Evolutionary conservation across 202 grass and related monocot species (phyloP).

Genomic region (Setaria viridis): DNA sequence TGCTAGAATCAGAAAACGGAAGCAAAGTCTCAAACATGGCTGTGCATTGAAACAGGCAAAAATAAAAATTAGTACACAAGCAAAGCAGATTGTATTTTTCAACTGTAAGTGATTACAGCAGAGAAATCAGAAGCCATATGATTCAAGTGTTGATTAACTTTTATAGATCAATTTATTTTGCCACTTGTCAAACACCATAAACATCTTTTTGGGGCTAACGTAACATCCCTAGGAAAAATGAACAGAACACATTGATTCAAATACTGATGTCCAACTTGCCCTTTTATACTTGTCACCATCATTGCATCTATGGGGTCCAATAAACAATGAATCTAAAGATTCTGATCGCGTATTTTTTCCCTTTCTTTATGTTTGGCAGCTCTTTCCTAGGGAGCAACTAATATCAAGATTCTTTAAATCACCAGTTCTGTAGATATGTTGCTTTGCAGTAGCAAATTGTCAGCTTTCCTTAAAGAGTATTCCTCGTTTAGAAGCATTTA

Average conservation of each 20-base stretch:
- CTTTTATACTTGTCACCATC: slow-evolving; percentile 21
- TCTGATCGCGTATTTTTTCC: background rate
- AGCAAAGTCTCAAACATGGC: background rate
- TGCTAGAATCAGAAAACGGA: background rate
- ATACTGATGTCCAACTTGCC: background rate
- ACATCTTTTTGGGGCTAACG: background rate
- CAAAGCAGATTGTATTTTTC: background rate
- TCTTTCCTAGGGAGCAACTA: background rate
- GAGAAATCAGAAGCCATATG: background rate
- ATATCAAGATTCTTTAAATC: background rate
- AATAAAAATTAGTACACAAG: background rate
- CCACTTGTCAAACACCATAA: slow-evolving; percentile 26
- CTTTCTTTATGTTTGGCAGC: background rate
- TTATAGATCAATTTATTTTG: background rate
- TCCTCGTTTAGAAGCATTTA: background rate
- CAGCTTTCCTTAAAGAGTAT: background rate
- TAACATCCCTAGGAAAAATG: slow-evolving; percentile 8
- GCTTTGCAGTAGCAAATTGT: slow-evolving; percentile 4
- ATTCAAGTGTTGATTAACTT: background rate
- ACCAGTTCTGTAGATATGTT: background rate
- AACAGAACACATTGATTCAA: slow-evolving; percentile 4
- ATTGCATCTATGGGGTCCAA: background rate
- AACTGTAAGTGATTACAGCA: background rate
- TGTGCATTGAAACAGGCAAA: too few relatives aligned
- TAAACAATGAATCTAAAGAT: slow-evolving; percentile 9